Evolutionary conservation across 148 eudicot genomes (phyloP).

Genomic region (Amaranthus cruentus): DNA sequence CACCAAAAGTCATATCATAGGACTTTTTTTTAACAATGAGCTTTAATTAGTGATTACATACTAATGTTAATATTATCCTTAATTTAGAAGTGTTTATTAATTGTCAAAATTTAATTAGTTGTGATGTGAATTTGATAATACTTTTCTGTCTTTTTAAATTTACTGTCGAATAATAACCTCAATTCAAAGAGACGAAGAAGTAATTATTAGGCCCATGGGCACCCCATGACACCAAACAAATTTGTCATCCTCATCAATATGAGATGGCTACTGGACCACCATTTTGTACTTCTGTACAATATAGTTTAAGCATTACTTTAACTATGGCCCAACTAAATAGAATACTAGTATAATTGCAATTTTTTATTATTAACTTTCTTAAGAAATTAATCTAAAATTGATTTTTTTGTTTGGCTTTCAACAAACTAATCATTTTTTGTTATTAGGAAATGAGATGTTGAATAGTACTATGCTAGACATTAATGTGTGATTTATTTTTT

Average conservation of each 20-base stretch:
- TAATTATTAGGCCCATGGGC: too few relatives aligned
- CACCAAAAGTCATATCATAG: too few relatives aligned
- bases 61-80: neutral
- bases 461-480: neutral
- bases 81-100: neutral
- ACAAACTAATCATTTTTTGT: constrained; percentile 8
- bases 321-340: constrained; percentile 14
- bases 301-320: neutral
- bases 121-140: neutral
- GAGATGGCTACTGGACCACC: constrained; percentile 19
- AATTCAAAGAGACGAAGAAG: too few relatives aligned
- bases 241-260: constrained; percentile 9
- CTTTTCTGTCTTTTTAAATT: neutral
- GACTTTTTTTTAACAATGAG: too few relatives aligned
- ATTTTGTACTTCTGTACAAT: constrained; percentile 9
- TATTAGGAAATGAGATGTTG: constrained; percentile 1
- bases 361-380: neutral
- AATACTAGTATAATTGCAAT: neutral
- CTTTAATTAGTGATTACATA: too few relatives aligned
- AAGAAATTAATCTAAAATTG: neutral
- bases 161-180: too few relatives aligned
- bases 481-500: constrained; percentile 7
- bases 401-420: neutral
- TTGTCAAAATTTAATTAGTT: neutral
- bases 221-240: neutral